Conservation (phyloP, 768 basidiomycete species). For the Hericium erinaceus region DNA sequence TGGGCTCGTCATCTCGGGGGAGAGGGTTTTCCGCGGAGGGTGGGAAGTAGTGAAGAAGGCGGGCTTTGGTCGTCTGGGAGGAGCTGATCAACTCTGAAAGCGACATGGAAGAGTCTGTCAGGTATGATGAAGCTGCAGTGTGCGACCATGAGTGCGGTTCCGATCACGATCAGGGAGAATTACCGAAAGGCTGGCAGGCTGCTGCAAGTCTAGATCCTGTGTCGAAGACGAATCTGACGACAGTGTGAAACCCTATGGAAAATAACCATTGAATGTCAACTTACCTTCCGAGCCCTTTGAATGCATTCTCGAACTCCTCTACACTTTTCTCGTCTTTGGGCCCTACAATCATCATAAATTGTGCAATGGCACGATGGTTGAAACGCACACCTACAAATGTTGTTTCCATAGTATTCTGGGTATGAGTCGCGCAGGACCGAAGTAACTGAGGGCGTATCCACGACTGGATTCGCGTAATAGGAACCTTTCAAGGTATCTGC, state of each 20-base stretch:
- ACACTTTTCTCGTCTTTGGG: conserved; percentile 45
- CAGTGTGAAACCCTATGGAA: conserved; percentile 3
- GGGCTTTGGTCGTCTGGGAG: conserved; percentile 83
- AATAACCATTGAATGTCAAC: not conserved
- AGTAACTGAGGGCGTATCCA: conserved; percentile 58
- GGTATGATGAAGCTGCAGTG: conserved; percentile 48
- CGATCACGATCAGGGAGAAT: conserved; percentile 10
- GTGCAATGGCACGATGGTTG: not conserved
- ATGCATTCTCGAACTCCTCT: conserved; percentile 76
- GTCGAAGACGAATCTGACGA: conserved; percentile 61
- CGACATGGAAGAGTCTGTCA: conserved; percentile 58
- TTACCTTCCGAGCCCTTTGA: conserved; percentile 77
- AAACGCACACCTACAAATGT: conserved; percentile 57
- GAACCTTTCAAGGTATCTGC: conserved; percentile 84
- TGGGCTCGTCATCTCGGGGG: conserved; percentile 45
- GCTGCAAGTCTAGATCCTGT: conserved; percentile 74
- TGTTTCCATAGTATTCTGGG: conserved; percentile 80
- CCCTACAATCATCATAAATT: conserved; percentile 34
- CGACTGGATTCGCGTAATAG: conserved; percentile 83
- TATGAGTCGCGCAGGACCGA: conserved; percentile 43
- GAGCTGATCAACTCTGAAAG: conserved; percentile 62
- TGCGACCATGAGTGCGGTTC: conserved; percentile 2
- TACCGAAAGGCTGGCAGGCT: conserved; percentile 91
- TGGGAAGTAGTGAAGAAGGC: conserved; percentile 95
- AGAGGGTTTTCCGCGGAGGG: conserved; percentile 33